These are phyloP conservation scores for Barbatosphaeria neglecta DNA, from an alignment of 495 filamentous ascomycete genomes.

Conservation along the genomic window DNA sequence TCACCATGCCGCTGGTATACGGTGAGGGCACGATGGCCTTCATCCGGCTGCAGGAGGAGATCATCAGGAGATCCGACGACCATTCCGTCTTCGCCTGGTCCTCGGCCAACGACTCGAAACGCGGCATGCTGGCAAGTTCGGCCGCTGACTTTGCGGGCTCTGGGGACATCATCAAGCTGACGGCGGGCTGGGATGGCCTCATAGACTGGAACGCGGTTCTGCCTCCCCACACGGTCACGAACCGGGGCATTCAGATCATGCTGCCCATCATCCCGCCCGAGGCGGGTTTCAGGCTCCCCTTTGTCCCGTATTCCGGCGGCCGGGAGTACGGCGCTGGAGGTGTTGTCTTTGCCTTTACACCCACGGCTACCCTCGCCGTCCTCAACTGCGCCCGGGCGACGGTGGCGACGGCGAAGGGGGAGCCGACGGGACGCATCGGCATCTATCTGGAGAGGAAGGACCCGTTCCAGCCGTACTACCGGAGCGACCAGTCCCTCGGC, in stretches of 20 bases:
- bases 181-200: not conserved
- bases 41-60: not conserved
- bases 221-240: not conserved
- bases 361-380: not conserved
- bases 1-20: conserved; percentile 3
- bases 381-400: not conserved
- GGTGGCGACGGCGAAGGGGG: not conserved
- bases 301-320: not conserved
- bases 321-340: not conserved
- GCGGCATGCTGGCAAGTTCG: not conserved
- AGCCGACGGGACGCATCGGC: not conserved
- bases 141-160: not conserved
- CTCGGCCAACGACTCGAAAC: not conserved
- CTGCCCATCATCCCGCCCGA: not conserved
- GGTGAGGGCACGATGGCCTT: not conserved
- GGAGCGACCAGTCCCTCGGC: not conserved
- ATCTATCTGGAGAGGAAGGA: not conserved
- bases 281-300: not conserved
- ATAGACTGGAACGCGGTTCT: not conserved
- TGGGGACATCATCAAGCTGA: not conserved
- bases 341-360: not conserved
- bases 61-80: not conserved
- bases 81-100: conserved; percentile 1
- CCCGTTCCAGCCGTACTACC: not conserved
- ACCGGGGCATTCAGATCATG: not conserved